phyloP scores from a whole-genome alignment of 192 early-diverging fungal genomes.

The Backusella macrospora region DNA sequence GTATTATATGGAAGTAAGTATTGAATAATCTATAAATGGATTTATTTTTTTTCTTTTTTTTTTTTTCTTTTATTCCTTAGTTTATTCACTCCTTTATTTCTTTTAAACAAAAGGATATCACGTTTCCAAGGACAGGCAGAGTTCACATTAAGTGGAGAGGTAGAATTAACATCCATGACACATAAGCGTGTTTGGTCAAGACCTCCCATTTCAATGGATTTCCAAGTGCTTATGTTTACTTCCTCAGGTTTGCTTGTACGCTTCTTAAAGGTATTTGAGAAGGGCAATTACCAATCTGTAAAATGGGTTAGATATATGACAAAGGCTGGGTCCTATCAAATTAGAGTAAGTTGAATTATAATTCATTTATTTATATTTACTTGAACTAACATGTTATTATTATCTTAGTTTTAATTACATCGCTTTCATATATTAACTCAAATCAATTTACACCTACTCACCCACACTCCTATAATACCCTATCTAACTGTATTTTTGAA shows the following conservation, averaged over 20 bases:
- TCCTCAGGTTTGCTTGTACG: conserved; percentile 94
- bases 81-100: neutral
- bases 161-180: conserved; percentile 81
- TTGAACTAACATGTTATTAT: neutral
- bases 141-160: conserved; percentile 78
- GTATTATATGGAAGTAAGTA: conserved; percentile 93
- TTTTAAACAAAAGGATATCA: conserved; percentile 62
- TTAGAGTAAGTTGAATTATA: conserved; percentile 16
- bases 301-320: conserved; percentile 99
- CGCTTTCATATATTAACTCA: no score
- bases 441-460: neutral
- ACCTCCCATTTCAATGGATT: conserved; percentile 94
- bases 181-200: conserved; percentile 89
- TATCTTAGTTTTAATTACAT: conserved; percentile 2
- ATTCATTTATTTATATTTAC: neutral
- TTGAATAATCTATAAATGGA: no score
- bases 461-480: conserved; percentile 5
- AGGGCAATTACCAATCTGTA: conserved; percentile 92
- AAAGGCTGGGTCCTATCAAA: conserved; percentile 68
- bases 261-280: conserved; percentile 98
- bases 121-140: conserved; percentile 93
- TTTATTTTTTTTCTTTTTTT: neutral
- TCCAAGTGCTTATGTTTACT: conserved; percentile 95
- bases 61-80: neutral
- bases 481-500: conserved; percentile 6